Conservation (phyloP, 345 rosid genomes). For the Salix arbutifolia region DNA sequence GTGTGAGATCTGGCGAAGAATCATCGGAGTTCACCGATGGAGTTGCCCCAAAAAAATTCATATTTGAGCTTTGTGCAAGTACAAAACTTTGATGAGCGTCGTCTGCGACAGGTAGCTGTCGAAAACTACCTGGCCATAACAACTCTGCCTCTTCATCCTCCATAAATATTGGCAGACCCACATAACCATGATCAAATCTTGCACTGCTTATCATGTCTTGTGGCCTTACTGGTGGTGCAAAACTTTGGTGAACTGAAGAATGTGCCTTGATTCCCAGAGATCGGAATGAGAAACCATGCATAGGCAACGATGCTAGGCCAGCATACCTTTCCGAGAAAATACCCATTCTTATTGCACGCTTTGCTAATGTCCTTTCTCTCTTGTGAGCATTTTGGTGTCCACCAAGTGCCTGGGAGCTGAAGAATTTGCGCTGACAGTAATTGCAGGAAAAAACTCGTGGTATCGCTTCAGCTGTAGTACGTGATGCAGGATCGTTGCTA, state of each 20-base stretch:
- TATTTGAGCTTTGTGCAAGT: conserved; percentile 27
- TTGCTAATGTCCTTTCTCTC: conserved; percentile 22
- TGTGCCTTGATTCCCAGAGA: conserved; percentile 40
- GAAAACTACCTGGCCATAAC: conserved; percentile 77
- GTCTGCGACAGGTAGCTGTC: conserved; percentile 33
- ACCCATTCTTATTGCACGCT: conserved; percentile 31
- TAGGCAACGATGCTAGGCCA: conserved; percentile 23
- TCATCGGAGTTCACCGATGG: conserved; percentile 33
- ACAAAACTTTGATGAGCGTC: conserved; percentile 24
- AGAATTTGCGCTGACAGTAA: conserved; percentile 25
- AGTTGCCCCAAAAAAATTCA: conserved; percentile 34
- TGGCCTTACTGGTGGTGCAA: conserved; percentile 30
- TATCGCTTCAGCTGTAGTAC: conserved; percentile 17
- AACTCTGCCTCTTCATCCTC: conserved; percentile 61
- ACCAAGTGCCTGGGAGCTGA: conserved; percentile 28
- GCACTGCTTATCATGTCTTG: conserved; percentile 42
- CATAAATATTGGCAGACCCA: conserved; percentile 41
- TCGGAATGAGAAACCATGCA: conserved; percentile 18
- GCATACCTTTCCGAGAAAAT: conserved; percentile 26
- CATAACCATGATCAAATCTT: conserved; percentile 45
- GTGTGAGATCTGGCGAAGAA: conserved; percentile 56
- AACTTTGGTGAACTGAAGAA: conserved; percentile 41
- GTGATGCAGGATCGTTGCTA: conserved; percentile 44
- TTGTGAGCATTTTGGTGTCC: conserved; percentile 30
- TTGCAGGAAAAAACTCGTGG: conserved; percentile 25